Conservation (phyloP, 495 filamentous ascomycete genomes). For the Aspergillus hancockii region DNA sequence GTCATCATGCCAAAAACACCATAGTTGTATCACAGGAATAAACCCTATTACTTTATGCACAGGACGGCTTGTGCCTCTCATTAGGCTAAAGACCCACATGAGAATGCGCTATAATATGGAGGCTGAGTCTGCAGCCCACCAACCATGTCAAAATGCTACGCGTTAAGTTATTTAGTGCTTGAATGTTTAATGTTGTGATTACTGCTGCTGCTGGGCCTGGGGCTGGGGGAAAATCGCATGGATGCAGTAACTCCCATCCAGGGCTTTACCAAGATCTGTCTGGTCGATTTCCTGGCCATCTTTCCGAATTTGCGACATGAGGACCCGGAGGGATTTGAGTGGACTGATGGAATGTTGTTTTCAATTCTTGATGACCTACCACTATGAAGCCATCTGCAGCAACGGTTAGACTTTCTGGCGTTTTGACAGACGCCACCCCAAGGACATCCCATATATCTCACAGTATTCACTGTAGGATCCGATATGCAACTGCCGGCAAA, state of each 20-base stretch:
- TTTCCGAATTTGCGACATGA: constrained; percentile 53
- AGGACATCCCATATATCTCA: constrained; percentile 13
- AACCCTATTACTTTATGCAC: too few species aligned
- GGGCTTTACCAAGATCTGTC: constrained; percentile 56
- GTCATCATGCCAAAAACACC: too few species aligned
- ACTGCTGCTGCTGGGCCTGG: not conserved
- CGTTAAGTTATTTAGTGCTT: too few species aligned
- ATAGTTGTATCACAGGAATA: too few species aligned
- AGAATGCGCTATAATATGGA: too few species aligned
- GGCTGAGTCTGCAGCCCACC: too few species aligned
- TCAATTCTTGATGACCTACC: constrained; percentile 16
- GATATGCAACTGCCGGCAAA: constrained; percentile 16
- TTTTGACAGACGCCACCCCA: constrained; percentile 12
- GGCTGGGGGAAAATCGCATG: constrained; percentile 7
- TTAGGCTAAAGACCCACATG: too few species aligned
- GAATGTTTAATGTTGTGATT: not conserved
- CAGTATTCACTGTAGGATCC: constrained; percentile 8
- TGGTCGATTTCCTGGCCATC: constrained; percentile 50
- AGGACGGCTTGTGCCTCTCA: too few species aligned
- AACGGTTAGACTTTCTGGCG: constrained; percentile 3
- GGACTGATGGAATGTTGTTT: constrained; percentile 50
- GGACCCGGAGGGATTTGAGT: constrained; percentile 50
- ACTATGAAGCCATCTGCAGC: constrained; percentile 22
- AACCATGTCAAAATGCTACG: too few species aligned
- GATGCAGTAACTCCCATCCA: constrained; percentile 44